Conservation (phyloP, 495 filamentous ascomycete species). For the Talaromyces thailandensis region DNA sequence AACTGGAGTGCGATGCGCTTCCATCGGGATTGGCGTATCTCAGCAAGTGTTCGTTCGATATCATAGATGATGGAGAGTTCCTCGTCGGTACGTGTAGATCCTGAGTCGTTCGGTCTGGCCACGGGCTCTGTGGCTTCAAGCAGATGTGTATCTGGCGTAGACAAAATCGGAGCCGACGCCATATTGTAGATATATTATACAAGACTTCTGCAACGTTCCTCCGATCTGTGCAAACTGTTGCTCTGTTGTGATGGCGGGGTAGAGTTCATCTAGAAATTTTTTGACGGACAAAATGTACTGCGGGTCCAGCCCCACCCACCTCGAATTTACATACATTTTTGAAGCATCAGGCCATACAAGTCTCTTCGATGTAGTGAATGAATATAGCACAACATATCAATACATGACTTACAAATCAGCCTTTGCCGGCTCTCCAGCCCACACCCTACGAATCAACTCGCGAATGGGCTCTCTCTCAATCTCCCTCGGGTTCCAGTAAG, state of each 20-base stretch:
- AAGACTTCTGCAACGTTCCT: not conserved
- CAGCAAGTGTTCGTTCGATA: constrained; percentile 67
- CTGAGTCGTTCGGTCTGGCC: constrained; percentile 14
- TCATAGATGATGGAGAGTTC: constrained; percentile 77
- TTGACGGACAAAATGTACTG: constrained; percentile 9
- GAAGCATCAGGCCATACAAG: not conserved
- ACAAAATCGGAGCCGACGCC: constrained; percentile 64
- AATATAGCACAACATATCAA: not conserved
- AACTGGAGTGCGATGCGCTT: constrained; percentile 83
- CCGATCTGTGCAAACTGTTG: not conserved
- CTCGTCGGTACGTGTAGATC: constrained; percentile 44
- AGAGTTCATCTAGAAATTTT: constrained; percentile 7
- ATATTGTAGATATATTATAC: constrained; percentile 15
- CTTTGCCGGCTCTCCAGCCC: constrained; percentile 57
- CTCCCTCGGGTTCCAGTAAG: constrained; percentile 55
- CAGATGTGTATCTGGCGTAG: constrained; percentile 76
- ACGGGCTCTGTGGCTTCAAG: constrained; percentile 45
- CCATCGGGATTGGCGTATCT: constrained; percentile 64
- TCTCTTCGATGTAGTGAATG: not conserved
- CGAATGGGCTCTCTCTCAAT: constrained; percentile 49
- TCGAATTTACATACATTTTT: not conserved
- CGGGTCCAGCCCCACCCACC: not conserved
- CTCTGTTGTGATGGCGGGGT: constrained; percentile 1
- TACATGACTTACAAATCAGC: constrained; percentile 40
- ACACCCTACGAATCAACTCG: constrained; percentile 57